A percentile compares a stretch with the other conserved stretches of the same genome.
phyloP scores from a whole-genome alignment of 2,329 filamentous ascomycete species.

The Fusarium mundagurra region DNA sequence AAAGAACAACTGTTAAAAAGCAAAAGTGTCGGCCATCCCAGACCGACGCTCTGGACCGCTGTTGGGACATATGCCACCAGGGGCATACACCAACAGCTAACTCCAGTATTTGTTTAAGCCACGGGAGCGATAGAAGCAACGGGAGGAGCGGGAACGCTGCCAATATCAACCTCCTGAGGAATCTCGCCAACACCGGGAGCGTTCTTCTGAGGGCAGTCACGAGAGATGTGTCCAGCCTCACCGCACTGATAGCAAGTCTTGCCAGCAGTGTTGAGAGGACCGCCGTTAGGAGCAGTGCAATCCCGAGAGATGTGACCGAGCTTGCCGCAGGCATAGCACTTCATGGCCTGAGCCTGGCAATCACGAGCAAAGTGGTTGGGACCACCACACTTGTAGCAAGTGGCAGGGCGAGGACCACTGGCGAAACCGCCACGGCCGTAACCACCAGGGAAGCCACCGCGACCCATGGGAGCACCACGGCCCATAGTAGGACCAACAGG shows the following conservation, averaged over 20 bases:
- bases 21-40: conserved; percentile 27
- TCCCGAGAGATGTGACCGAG: conserved; percentile 92
- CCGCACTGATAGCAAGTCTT: conserved; percentile 99
- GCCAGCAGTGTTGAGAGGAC: conserved; percentile 91
- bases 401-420: conserved; percentile 73
- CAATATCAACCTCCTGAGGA: conserved; percentile 54
- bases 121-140: conserved; percentile 58
- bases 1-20: conserved; percentile 39
- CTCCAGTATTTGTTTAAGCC: conserved; percentile 44
- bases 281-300: conserved; percentile 96
- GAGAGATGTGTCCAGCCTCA: conserved; percentile 94
- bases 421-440: conserved; percentile 79
- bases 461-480: conserved; percentile 73
- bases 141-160: conserved; percentile 54
- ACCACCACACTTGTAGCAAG: conserved; percentile 80
- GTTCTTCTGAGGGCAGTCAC: conserved; percentile 86
- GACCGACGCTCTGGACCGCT: conserved; percentile 10
- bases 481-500: conserved; percentile 71
- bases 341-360: conserved; percentile 98
- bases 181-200: conserved; percentile 58
- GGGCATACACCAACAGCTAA: conserved; percentile 18
- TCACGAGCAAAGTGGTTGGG: conserved; percentile 99
- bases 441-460: conserved; percentile 73
- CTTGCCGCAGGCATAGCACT: conserved; percentile 97
- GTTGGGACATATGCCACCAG: conserved; percentile 10